Conservation (phyloP, 176 grass and related monocot genomes). For the Avena sativa region DNA sequence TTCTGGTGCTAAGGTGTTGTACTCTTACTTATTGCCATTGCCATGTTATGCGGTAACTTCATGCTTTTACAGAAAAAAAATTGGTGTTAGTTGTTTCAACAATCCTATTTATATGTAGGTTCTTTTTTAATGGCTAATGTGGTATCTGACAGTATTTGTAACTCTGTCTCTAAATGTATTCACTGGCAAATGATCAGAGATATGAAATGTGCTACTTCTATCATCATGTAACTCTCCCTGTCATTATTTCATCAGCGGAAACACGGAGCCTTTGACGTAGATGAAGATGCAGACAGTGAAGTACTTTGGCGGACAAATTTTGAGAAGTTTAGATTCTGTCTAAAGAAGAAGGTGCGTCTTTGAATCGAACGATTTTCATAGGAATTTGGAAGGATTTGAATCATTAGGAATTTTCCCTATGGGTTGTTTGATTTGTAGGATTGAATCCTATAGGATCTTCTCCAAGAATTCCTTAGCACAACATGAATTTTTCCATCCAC, state of each 20-base stretch:
- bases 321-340: conserved; percentile 75
- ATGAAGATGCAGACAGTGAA: conserved; percentile 90
- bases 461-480: not conserved
- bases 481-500: not conserved
- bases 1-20: conserved; percentile 71
- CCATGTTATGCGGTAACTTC: not conserved
- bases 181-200: conserved; percentile 32
- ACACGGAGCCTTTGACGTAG: conserved; percentile 61
- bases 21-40: conserved; percentile 11
- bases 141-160: not conserved
- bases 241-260: conserved; percentile 67
- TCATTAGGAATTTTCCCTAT: not conserved
- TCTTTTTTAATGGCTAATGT: conserved; percentile 28
- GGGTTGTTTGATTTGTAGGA: not conserved
- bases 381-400: not conserved
- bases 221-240: conserved; percentile 36
- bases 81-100: conserved; percentile 32
- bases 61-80: conserved; percentile 21
- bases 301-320: conserved; percentile 89
- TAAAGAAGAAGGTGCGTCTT: conserved; percentile 76
- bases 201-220: conserved; percentile 36
- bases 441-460: not conserved
- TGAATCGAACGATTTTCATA: not conserved
- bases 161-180: not conserved
- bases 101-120: conserved; percentile 25